phyloP scores from a whole-genome alignment of 2,329 filamentous ascomycete species.

The Penicillium rolfsii region DNA sequence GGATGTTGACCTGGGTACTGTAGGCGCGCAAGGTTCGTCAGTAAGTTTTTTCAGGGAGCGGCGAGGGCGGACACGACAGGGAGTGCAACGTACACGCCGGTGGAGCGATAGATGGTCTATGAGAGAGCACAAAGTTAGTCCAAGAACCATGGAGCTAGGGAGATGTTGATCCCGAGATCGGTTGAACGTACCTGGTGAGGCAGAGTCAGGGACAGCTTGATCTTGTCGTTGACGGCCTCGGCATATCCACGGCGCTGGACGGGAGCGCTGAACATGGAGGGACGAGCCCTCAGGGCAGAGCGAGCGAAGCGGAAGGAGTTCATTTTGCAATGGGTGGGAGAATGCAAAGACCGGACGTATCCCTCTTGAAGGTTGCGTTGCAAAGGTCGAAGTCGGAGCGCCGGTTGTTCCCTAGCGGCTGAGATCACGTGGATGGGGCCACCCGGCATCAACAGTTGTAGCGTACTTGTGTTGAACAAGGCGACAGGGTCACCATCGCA shows the following conservation, averaged over 20 bases:
- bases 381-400: slow-evolving; percentile 44
- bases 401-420: slow-evolving; percentile 46
- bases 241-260: slow-evolving; percentile 89
- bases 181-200: slow-evolving; percentile 86
- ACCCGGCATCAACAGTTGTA: slow-evolving; percentile 16
- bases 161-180: slow-evolving; percentile 10
- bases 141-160: slow-evolving; percentile 1
- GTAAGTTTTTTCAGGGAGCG: slow-evolving; percentile 29
- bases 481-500: neutral
- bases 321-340: slow-evolving; percentile 61
- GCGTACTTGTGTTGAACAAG: neutral
- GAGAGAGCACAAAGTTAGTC: slow-evolving; percentile 30
- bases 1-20: slow-evolving; percentile 94
- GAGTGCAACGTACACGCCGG: slow-evolving; percentile 65
- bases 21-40: slow-evolving; percentile 67
- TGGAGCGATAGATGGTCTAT: slow-evolving; percentile 70
- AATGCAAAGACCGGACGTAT: slow-evolving; percentile 38
- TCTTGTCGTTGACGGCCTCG: slow-evolving; percentile 85
- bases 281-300: slow-evolving; percentile 81
- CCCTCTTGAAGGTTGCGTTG: slow-evolving; percentile 43
- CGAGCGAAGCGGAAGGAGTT: slow-evolving; percentile 93
- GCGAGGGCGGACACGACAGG: slow-evolving; percentile 12
- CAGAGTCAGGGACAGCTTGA: slow-evolving; percentile 96
- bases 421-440: slow-evolving; percentile 35
- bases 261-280: slow-evolving; percentile 73